phyloP scores from a whole-genome alignment of 345 rosid genomes.

The Excoecaria cochinchinensis region DNA sequence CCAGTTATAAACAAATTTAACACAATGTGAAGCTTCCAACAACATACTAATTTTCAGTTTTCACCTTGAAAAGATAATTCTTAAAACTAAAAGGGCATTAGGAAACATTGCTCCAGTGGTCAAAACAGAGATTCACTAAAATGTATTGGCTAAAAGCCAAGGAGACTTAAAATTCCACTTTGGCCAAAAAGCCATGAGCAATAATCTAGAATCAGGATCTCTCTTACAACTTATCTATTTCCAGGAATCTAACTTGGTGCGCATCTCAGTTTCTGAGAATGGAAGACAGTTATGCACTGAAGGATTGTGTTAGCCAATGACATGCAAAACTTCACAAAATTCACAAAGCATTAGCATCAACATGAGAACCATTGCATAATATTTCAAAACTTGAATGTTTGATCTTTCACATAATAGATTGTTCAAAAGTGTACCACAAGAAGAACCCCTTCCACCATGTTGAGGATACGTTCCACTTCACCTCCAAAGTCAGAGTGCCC shows the following conservation, averaged over 20 bases:
- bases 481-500: constrained; percentile 99
- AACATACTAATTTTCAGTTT: background rate
- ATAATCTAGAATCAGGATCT: background rate
- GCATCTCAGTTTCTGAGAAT: background rate
- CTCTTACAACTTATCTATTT: background rate
- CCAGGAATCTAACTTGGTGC: background rate
- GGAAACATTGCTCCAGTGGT: background rate
- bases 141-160: background rate
- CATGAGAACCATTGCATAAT: background rate
- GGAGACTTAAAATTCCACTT: background rate
- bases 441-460: constrained; percentile 99
- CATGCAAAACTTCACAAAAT: background rate
- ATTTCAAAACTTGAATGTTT: background rate
- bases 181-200: background rate
- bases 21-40: background rate
- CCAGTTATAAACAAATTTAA: background rate
- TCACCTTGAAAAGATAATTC: background rate
- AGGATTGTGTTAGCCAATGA: background rate
- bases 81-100: background rate
- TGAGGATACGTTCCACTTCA: constrained; percentile 97
- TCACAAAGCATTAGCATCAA: background rate
- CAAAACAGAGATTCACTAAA: background rate
- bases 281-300: background rate
- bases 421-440: constrained; percentile 68
- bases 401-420: constrained; percentile 11